These are phyloP conservation scores for Chytriomyces sp. DNA, from an alignment of 192 early-diverging fungal genomes.

Conservation along the genomic window DNA sequence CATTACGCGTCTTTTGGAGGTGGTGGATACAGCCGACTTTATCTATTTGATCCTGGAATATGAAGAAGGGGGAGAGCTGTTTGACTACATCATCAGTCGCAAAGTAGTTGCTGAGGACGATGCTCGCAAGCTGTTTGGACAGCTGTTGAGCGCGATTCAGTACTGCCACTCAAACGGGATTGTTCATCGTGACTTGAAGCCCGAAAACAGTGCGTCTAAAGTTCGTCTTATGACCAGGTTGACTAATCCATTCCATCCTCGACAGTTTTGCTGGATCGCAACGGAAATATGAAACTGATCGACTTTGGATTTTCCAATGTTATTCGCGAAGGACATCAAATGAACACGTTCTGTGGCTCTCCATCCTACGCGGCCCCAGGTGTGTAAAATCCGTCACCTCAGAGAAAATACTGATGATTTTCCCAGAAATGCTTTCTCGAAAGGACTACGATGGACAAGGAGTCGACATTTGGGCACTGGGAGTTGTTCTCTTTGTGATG, in stretches of 20 bases:
- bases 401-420: background rate
- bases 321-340: constrained; percentile 27
- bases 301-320: constrained; percentile 60
- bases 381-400: constrained; percentile 19
- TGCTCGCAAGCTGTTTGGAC: constrained; percentile 47
- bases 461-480: constrained; percentile 94
- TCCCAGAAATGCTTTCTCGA: constrained; percentile 74
- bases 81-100: constrained; percentile 78
- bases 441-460: constrained; percentile 82
- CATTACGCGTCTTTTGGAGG: constrained; percentile 77
- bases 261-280: constrained; percentile 45
- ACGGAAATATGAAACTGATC: constrained; percentile 50
- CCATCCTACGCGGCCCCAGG: constrained; percentile 53
- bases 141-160: constrained; percentile 48
- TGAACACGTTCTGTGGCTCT: constrained; percentile 58
- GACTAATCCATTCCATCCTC: constrained; percentile 15
- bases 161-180: constrained; percentile 54
- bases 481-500: constrained; percentile 91
- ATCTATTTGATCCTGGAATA: constrained; percentile 89
- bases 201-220: constrained; percentile 43
- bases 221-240: background rate
- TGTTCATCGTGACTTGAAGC: constrained; percentile 59
- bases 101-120: constrained; percentile 50
- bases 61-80: constrained; percentile 85
- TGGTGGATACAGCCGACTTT: constrained; percentile 75